phyloP scores from a whole-genome alignment of 2,329 filamentous ascomycete genomes.

The Fusarium anthophilum region DNA sequence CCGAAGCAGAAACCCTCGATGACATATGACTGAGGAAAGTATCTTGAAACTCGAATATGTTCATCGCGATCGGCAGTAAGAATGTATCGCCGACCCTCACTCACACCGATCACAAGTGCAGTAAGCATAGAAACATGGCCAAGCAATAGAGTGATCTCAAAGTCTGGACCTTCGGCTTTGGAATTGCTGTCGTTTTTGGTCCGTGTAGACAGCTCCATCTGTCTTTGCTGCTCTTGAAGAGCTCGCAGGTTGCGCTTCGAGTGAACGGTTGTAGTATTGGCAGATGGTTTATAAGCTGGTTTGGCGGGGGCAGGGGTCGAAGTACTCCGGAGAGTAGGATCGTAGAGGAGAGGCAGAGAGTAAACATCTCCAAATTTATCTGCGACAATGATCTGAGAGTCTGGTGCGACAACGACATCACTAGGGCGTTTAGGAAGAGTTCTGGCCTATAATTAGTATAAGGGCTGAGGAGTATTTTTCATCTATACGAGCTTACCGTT shows the following conservation, averaged over 20 bases:
- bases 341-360: constrained; percentile 72
- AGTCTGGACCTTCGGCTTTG: constrained; percentile 57
- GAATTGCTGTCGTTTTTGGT: constrained; percentile 40
- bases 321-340: constrained; percentile 25
- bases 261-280: constrained; percentile 70
- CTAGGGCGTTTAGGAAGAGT: constrained; percentile 90
- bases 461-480: neutral
- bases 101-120: constrained; percentile 67
- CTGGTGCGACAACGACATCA: constrained; percentile 74
- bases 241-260: constrained; percentile 70
- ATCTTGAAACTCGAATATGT: constrained; percentile 89
- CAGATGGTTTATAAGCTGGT: constrained; percentile 56
- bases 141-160: constrained; percentile 81
- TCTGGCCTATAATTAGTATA: constrained; percentile 57
- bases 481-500: constrained; percentile 63
- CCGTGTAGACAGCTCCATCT: constrained; percentile 48
- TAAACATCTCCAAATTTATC: constrained; percentile 99
- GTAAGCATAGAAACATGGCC: constrained; percentile 97
- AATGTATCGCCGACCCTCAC: constrained; percentile 57
- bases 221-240: constrained; percentile 66
- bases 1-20: constrained; percentile 92
- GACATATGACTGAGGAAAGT: constrained; percentile 82
- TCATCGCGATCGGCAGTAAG: constrained; percentile 67
- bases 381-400: constrained; percentile 79
- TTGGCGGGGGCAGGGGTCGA: constrained; percentile 39